phyloP scores from a whole-genome alignment of 2,329 filamentous ascomycete species.

The Tympanopsis confertula region DNA sequence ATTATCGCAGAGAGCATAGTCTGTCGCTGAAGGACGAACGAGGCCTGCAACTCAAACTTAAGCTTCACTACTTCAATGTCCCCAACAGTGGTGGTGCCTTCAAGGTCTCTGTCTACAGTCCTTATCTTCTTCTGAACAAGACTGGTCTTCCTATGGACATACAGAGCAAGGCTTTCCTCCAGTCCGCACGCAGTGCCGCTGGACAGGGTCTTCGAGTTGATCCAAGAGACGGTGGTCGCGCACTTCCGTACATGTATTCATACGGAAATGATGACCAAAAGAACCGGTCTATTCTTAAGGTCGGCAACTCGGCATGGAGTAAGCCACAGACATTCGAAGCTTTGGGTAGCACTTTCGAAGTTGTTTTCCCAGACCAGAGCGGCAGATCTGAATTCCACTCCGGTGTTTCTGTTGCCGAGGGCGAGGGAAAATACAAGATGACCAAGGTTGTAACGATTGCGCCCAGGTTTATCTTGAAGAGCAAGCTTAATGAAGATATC shows the following conservation, averaged over 20 bases:
- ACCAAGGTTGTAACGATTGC: constrained; percentile 90
- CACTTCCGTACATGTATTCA: constrained; percentile 86
- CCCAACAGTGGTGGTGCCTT: constrained; percentile 91
- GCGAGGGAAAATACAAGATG: constrained; percentile 94
- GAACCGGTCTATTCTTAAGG: constrained; percentile 77
- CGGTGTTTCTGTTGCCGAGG: constrained; percentile 77
- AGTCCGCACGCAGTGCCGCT: constrained; percentile 71
- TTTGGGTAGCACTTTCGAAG: constrained; percentile 83
- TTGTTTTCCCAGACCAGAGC: constrained; percentile 62
- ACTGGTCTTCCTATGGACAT: constrained; percentile 83
- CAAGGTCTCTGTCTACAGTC: constrained; percentile 87
- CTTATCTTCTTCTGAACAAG: constrained; percentile 90
- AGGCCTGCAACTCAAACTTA: constrained; percentile 67
- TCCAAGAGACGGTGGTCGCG: constrained; percentile 28
- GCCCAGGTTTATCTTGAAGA: constrained; percentile 86
- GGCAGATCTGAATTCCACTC: constrained; percentile 74
- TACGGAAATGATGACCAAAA: constrained; percentile 79
- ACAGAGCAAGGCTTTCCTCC: constrained; percentile 78
- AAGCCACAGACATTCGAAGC: constrained; percentile 97
- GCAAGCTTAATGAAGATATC: constrained; percentile 79
- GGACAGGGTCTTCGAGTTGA: constrained; percentile 57
- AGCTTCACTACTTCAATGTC: constrained; percentile 80
- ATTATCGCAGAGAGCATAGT: constrained; percentile 74
- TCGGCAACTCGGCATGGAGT: constrained; percentile 88
- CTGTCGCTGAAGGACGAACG: constrained; percentile 76